These are phyloP conservation scores for Dipodascopsis tothii DNA, from an alignment of 805 yeast species.

Conservation along the genomic window DNA sequence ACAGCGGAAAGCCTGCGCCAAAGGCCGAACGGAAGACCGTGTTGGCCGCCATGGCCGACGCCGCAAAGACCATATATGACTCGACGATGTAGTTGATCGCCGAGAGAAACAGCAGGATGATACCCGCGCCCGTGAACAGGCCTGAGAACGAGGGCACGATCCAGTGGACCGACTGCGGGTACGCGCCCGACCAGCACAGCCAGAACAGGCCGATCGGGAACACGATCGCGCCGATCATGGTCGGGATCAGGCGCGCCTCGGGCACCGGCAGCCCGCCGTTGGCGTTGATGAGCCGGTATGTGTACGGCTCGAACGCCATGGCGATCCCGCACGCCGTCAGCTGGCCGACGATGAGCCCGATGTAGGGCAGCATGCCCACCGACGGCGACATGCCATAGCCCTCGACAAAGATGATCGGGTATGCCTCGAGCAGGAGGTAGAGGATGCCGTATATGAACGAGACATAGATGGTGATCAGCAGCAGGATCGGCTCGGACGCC, in stretches of 20 bases:
- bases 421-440: constrained; percentile 65
- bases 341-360: constrained; percentile 67
- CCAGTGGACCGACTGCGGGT: constrained; percentile 63
- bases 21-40: constrained; percentile 60
- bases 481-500: constrained; percentile 60
- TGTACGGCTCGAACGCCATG: constrained; percentile 49
- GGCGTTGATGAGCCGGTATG: constrained; percentile 40
- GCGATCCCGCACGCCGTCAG: constrained; percentile 48
- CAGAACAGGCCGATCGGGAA: constrained; percentile 78
- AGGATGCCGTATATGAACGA: constrained; percentile 76
- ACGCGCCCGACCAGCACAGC: constrained; percentile 85
- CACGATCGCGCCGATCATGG: constrained; percentile 61
- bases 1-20: constrained; percentile 67
- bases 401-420: constrained; percentile 59
- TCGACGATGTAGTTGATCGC: constrained; percentile 61
- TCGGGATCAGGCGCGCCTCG: constrained; percentile 69
- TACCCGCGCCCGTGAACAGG: constrained; percentile 52
- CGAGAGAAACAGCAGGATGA: constrained; percentile 56
- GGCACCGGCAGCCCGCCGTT: constrained; percentile 61
- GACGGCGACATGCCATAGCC: constrained; percentile 57
- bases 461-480: constrained; percentile 61
- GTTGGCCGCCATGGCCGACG: constrained; percentile 71
- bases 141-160: constrained; percentile 61
- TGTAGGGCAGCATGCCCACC: constrained; percentile 68
- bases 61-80: constrained; percentile 57